Evolutionary conservation across 2,329 filamentous ascomycete species (phyloP), one percentile per base, ranked within the genome.

Genomic region (Plectosphaerella plurivora): DNA sequence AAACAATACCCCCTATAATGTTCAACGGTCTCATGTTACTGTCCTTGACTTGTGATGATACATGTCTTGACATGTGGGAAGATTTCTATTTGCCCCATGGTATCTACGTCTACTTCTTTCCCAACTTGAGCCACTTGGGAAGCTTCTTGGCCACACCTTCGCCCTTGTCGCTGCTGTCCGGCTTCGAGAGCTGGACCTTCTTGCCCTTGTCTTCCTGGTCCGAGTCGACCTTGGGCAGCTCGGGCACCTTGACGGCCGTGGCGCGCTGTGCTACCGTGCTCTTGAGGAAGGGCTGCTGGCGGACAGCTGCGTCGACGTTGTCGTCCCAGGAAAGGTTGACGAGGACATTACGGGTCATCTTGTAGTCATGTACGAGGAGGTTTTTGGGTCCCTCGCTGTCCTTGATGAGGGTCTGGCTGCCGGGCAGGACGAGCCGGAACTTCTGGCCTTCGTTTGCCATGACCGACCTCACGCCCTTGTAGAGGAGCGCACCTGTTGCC

Each of bases 251-350:
- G 53, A 94, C 73, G 53, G 85, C 79, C 64, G 80, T 80, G 1
- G 89, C 90, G 61, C 82, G 76, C 50, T 77, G 75, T 25, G 82
- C 79, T 50, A 86, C 75, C 24, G 74, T 71, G 1, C 67, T 59
- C 60, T 82, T 86, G 52, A 94, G 68, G 50, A 88, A 83, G 15
- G 79, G 73, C 22, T 70, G 71, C 28, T 77, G 77, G 54, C 85
- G 75, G 5, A 77, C 79, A 11, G 77, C 71, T 1, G 72, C 62
- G n/a, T 79, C 75, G 1, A 85, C 87, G 37, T 68, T 75, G 46
- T 86, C 79, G 18, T 84, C 82, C 89, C 91, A 96, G 1, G 84
- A 71, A 55, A 96, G 80, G 54, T 87, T 93, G 44, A 97, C 73
- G 9, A 96, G 73, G 33, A 92, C 85, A 35, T 83, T 79, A 7